Evolutionary conservation across 768 basidiomycete genomes (phyloP).

Genomic region (Tephrocybe sp.): DNA sequence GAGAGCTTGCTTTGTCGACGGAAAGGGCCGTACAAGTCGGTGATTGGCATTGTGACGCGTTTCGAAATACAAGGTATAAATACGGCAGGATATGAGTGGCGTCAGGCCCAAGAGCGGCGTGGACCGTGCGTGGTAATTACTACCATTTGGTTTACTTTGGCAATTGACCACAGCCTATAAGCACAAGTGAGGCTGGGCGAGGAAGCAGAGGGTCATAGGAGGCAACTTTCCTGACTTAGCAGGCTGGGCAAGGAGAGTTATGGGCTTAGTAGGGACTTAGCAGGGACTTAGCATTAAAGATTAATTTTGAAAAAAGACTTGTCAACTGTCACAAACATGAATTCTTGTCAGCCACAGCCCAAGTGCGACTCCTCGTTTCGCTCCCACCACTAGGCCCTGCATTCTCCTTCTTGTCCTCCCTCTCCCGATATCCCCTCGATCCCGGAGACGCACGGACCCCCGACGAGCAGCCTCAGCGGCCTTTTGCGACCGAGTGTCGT

Average conservation of each 20-base stretch:
- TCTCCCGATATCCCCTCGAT: conserved; percentile 14
- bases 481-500: conserved; percentile 25
- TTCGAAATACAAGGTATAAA: conserved; percentile 14
- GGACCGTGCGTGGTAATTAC: conserved; percentile 14
- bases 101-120: background rate
- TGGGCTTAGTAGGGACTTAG: too few species aligned
- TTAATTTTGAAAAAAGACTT: conserved; percentile 17
- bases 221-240: conserved; percentile 2
- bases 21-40: conserved; percentile 13
- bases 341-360: conserved; percentile 45
- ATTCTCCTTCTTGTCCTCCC: conserved; percentile 26
- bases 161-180: too few species aligned
- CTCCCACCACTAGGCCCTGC: conserved; percentile 58
- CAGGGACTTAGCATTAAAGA: conserved; percentile 9
- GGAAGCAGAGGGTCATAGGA: background rate
- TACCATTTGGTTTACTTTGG: too few species aligned
- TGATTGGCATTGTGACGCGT: conserved; percentile 9
- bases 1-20: conserved; percentile 5
- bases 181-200: too few species aligned
- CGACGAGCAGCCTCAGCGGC: conserved; percentile 18
- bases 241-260: background rate
- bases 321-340: conserved; percentile 47
- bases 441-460: conserved; percentile 10
- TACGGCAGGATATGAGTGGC: conserved; percentile 4
- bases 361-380: conserved; percentile 50